These are phyloP conservation scores for Amanita jacksonii DNA, from an alignment of 768 basidiomycete species.

Conservation along the genomic window DNA sequence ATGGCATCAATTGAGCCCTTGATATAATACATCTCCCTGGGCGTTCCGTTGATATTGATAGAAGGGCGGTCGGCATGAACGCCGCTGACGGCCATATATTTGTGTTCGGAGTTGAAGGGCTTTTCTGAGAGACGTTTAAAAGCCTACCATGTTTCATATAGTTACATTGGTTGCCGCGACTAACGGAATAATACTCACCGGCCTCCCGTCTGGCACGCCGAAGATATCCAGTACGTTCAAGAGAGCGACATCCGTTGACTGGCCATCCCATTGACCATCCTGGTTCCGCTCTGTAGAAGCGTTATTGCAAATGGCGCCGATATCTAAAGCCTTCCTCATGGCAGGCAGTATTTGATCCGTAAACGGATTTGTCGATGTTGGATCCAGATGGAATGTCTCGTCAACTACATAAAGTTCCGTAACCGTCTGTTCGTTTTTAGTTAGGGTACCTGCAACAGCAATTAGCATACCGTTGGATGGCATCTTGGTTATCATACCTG, in stretches of 20 bases:
- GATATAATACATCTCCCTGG: conserved; percentile 77
- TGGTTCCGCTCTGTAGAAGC: conserved; percentile 56
- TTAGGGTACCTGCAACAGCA: conserved; percentile 64
- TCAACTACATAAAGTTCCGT: conserved; percentile 84
- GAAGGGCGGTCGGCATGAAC: conserved; percentile 34
- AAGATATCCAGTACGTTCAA: conserved; percentile 69
- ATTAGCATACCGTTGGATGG: conserved; percentile 1
- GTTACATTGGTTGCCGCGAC: neutral
- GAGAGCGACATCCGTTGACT: conserved; percentile 89
- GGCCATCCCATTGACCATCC: conserved; percentile 69
- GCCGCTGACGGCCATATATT: conserved; percentile 89
- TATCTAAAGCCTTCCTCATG: conserved; percentile 62
- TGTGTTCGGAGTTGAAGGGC: conserved; percentile 89
- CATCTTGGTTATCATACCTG: conserved; percentile 39
- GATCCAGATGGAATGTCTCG: conserved; percentile 62
- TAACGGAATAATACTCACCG: conserved; percentile 34
- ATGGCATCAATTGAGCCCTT: conserved; percentile 90
- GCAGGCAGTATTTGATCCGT: conserved; percentile 46
- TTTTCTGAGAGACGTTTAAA: conserved; percentile 71
- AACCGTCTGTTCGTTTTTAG: conserved; percentile 94
- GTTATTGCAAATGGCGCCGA: conserved; percentile 89
- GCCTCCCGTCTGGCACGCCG: conserved; percentile 57
- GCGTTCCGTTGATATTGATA: conserved; percentile 20
- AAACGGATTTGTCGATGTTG: conserved; percentile 29
- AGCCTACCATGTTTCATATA: conserved; percentile 27